Evolutionary conservation across 2,329 filamentous ascomycete species (phyloP), one percentile per base, ranked within the genome.

Genomic region (Aspergillus spinulosporus): DNA sequence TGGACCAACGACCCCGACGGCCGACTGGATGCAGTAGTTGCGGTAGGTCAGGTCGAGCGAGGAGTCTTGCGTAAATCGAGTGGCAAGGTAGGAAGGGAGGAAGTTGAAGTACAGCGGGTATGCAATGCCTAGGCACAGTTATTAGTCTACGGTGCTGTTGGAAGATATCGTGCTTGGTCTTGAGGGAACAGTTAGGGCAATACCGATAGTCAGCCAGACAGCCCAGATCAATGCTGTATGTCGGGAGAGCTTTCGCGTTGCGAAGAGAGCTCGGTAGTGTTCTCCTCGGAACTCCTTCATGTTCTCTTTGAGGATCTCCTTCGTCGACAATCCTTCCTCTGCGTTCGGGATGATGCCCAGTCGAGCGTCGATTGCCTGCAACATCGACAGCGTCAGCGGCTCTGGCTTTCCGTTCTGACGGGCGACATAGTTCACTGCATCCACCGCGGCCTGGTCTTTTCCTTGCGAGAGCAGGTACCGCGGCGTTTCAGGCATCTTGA

Each of bases 61-160:
- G 2, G 58, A 56, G 52, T 57, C 11, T 12, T 72, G 63, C 2
- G 66, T 66, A 47, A 68, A 72, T 51, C 75, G 72, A 5, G 69
- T 75, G 14, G 72, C 71, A 5, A 79, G 70, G 54, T 80, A 80
- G 0, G 74, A 77, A 1, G 77, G 76, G 48, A 80, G 74, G 53
- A 79, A 80, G 44, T 73, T 74, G 61, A 78, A 78, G 63, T 77
- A 80, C 0, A 80, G 68, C 3, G 77, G 77, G 59, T 79, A 79
- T 1, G 74, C 76, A 21, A 80, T 72, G n/a, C 76, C 77, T 66
- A 12, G 2, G 2, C 34, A 21, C 21, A 21, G 21, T 42, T 42
- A 14, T 42, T 12, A 42, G 39, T 42, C 5, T 40, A n/a, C 21
- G 21, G 5, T 12, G n/a, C 6, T 21, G n/a, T 15, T 15, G 14